Percentiles rank a stretch among this genome's conserved stretches.
Conservation (phyloP, 768 basidiomycete species). For the Leccinum uliginosum region DNA sequence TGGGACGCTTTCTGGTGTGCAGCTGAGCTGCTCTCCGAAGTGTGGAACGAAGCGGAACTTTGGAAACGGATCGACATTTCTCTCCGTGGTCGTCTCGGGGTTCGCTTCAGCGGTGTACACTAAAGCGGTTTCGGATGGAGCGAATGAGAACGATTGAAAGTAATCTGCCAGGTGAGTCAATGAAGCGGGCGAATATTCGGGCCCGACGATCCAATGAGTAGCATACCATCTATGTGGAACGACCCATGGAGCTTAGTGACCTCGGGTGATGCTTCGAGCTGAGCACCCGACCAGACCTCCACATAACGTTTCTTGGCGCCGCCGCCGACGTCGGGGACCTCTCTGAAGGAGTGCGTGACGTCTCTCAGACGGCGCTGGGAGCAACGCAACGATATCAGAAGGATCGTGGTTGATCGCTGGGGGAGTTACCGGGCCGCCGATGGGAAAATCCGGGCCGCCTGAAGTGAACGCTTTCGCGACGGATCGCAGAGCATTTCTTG, state of each 20-base stretch:
- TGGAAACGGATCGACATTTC: constrained; percentile 25
- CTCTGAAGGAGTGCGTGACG: constrained; percentile 46
- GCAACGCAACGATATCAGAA: constrained; percentile 37
- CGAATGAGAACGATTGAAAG: constrained; percentile 49
- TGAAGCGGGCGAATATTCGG: constrained; percentile 1
- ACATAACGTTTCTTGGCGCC: constrained; percentile 44
- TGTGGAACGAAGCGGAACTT: constrained; percentile 55
- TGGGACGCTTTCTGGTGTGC: constrained; percentile 47
- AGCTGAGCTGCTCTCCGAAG: constrained; percentile 65
- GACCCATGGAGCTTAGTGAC: constrained; percentile 55
- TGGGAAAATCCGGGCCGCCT: constrained; percentile 5
- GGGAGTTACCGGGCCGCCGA: constrained; percentile 10
- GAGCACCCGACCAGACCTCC: constrained; percentile 46
- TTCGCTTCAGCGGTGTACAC: constrained; percentile 62
- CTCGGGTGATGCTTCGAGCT: constrained; percentile 45
- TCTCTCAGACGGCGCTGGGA: constrained; percentile 38
- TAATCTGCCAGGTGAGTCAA: constrained; percentile 36
- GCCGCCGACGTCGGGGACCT: constrained; percentile 22
- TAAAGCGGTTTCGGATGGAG: constrained; percentile 46
- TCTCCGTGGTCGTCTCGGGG: constrained; percentile 11
- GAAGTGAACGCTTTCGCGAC: constrained; percentile 38
- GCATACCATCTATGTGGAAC: constrained; percentile 59
- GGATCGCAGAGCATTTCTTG: constrained; percentile 44
- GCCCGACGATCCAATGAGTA: background rate
- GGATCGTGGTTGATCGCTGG: constrained; percentile 17